A percentile compares a stretch with the other conserved stretches of the same genome.
Conservation (phyloP, 2,329 filamentous ascomycete genomes). For the Hypoxylon sp. region DNA sequence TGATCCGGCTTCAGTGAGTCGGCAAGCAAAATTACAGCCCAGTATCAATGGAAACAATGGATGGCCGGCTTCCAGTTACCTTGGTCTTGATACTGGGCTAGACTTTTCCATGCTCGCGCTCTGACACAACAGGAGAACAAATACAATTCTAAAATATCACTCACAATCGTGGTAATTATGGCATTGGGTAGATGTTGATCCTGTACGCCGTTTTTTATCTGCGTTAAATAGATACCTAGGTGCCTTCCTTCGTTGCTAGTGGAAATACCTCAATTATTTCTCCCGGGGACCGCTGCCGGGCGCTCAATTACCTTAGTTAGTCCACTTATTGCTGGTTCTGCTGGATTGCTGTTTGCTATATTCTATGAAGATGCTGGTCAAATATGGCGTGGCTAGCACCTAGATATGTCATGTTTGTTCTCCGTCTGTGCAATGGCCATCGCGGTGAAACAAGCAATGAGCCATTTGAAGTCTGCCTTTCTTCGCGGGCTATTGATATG, state of each 20-base stretch:
- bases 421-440: constrained; percentile 81
- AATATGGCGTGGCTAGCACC: constrained; percentile 57
- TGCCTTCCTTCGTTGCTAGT: neutral
- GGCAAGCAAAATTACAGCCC: constrained; percentile 64
- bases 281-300: constrained; percentile 65
- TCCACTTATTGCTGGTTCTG: constrained; percentile 71
- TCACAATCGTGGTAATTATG: constrained; percentile 65
- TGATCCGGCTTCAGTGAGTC: constrained; percentile 47
- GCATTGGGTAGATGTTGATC: constrained; percentile 69
- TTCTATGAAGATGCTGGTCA: constrained; percentile 69
- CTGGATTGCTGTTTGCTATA: constrained; percentile 73
- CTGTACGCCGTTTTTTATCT: constrained; percentile 47
- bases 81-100: constrained; percentile 43
- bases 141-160: neutral
- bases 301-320: constrained; percentile 68
- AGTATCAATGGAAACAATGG: constrained; percentile 79
- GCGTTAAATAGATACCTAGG: neutral
- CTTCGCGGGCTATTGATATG: too few species aligned
- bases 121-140: constrained; percentile 3
- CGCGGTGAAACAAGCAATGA: too few species aligned
- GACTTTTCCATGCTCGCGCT: constrained; percentile 58
- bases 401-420: constrained; percentile 72
- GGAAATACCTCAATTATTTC: constrained; percentile 37
- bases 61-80: too few species aligned
- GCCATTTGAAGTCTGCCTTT: too few species aligned